Base-by-base conservation (phyloP, 306 rosid species). In the Rubus parviflorus region DNA sequence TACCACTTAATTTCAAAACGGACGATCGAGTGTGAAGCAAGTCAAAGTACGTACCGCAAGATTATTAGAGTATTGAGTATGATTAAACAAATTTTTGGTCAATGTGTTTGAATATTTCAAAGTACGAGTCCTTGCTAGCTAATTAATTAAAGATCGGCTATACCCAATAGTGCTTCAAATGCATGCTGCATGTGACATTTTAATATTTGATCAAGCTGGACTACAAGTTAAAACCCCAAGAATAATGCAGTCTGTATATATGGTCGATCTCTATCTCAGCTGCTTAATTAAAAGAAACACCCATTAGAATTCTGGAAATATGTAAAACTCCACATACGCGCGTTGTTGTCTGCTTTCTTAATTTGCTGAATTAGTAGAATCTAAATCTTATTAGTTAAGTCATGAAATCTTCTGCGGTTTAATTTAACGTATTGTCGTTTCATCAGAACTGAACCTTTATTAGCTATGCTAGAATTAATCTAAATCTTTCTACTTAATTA, bases 321-420 rank as follows among this genome's bases (percentile, higher is more conserved):
- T 23, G 67, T 30, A 0, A 30, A 61, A 17, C 41, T 61, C 19
- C n/a, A 61, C 67, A 1, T 61, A 35, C 9, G n/a, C n/a, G n/a
- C n/a, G 42, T 30, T 30, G 43, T 30, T 35, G 67, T 42, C 67
- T 30, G 67, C 67, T 61, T 42, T 61, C 67, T 61, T n/a, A n/a
- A n/a, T n/a, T 30, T 61, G 42, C 42, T 6, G 35, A 61, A 37
- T 61, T 14, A 7, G 46, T 25, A 58, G 81, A 78, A 77, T 57
- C 81, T 60, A 35, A 77, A 38, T 77, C 81, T 56, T 56, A n/a
- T 57, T 70, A 57, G 40, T 78, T 71, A 51, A 22, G 22, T 48
- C 37, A 38, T 22, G 7, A 61, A 23, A 57, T 73, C 77, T 73
- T 57, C 25, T 16, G 15, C 42, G 54, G 46, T 73, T n/a, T 20